phyloP scores from a whole-genome alignment of 352 stramenopile genomes.

The Hyaloperonospora brassicae region DNA sequence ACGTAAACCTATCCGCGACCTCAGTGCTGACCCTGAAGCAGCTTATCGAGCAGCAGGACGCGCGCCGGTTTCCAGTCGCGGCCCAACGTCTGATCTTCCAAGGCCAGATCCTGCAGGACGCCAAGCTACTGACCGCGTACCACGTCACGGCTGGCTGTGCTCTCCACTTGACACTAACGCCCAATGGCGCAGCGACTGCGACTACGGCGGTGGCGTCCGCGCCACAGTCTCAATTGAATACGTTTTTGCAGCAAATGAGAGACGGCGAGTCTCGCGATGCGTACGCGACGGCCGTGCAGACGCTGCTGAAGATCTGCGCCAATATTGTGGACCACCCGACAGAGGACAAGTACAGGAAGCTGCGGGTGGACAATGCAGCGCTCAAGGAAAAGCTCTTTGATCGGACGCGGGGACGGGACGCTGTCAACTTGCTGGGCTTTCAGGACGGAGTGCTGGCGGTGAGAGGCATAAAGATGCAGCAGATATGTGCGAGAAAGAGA shows the following conservation, averaged over 20 bases:
- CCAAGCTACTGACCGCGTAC: constrained; percentile 58
- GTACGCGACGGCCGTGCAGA: constrained; percentile 47
- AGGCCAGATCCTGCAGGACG: constrained; percentile 76
- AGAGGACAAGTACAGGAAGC: constrained; percentile 74
- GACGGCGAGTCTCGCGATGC: constrained; percentile 26
- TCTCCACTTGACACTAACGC: constrained; percentile 63
- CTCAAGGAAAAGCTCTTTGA: constrained; percentile 60
- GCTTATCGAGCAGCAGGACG: constrained; percentile 48
- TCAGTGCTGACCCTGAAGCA: constrained; percentile 65
- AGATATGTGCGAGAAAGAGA: not conserved
- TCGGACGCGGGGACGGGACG: constrained; percentile 44
- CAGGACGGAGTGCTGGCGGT: constrained; percentile 61
- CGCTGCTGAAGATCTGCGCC: constrained; percentile 74
- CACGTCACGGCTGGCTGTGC: constrained; percentile 49
- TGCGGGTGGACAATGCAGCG: constrained; percentile 61
- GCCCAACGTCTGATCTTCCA: constrained; percentile 84
- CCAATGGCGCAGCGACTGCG: constrained; percentile 14
- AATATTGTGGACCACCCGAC: constrained; percentile 67
- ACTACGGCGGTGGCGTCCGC: constrained; percentile 9
- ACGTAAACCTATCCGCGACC: constrained; percentile 32
- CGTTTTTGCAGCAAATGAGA: constrained; percentile 55
- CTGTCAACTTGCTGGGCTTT: constrained; percentile 60
- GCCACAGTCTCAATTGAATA: constrained; percentile 28
- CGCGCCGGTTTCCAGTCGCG: constrained; percentile 45
- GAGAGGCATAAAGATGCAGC: not conserved